Evolutionary conservation across 2,329 filamentous ascomycete genomes (phyloP).

Genomic region (Epichloe bromicola): DNA sequence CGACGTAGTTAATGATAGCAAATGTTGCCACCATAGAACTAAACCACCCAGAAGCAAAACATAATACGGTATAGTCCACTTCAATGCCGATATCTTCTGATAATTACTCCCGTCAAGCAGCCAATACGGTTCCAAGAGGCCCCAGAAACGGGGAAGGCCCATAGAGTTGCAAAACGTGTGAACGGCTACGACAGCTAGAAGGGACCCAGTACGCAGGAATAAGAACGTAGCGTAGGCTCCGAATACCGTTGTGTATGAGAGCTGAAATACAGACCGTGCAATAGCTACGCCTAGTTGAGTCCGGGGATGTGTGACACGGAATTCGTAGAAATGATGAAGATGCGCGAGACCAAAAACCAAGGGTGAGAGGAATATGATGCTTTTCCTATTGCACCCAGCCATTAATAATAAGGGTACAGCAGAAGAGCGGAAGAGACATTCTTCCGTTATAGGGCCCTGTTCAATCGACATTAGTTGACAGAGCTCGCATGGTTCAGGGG

Average conservation of each 20-base stretch:
- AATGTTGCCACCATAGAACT: constrained; percentile 52
- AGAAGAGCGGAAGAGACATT: constrained; percentile 82
- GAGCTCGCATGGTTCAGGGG: not conserved
- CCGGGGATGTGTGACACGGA: constrained; percentile 64
- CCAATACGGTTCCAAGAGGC: constrained; percentile 49
- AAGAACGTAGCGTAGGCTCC: constrained; percentile 88
- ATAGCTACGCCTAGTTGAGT: constrained; percentile 51
- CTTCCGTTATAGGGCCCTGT: constrained; percentile 79
- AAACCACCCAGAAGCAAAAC: constrained; percentile 59
- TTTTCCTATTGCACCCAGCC: constrained; percentile 40
- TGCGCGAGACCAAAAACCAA: constrained; percentile 89
- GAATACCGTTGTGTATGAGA: constrained; percentile 84
- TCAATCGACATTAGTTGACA: not conserved
- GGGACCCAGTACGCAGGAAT: constrained; percentile 71
- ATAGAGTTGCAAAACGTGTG: constrained; percentile 90
- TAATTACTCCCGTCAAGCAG: constrained; percentile 13
- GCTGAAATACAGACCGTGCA: constrained; percentile 65
- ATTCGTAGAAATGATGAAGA: constrained; percentile 93
- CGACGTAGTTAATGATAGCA: constrained; percentile 59
- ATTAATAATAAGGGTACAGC: constrained; percentile 72
- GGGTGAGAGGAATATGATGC: constrained; percentile 69
- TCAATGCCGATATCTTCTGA: constrained; percentile 12
- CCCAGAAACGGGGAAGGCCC: constrained; percentile 79
- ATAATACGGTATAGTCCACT: constrained; percentile 74
- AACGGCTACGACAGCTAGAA: constrained; percentile 60